Conservation (phyloP, 1,284 basidiomycete genomes). For the Mrakiaceae sp. region DNA sequence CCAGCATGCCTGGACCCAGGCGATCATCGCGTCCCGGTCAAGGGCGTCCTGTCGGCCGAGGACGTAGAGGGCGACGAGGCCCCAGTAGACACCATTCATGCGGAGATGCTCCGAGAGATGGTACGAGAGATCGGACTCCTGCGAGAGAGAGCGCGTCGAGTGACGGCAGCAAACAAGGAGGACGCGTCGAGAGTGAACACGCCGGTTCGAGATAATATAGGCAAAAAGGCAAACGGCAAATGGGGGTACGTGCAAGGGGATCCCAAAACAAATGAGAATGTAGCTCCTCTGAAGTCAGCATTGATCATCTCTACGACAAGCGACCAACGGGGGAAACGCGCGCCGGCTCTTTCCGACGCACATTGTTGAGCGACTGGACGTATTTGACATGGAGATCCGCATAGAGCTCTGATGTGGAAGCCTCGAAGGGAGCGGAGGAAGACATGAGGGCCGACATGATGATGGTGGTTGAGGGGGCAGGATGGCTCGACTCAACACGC, state of each 20-base stretch:
- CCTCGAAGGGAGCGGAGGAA: too few species aligned
- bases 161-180: conserved; percentile 21
- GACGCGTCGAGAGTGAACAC: conserved; percentile 4
- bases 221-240: background rate
- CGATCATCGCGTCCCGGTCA: conserved; percentile 68
- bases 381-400: conserved; percentile 53
- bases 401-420: conserved; percentile 24
- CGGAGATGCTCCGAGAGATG: conserved; percentile 89
- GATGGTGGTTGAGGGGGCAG: too few species aligned
- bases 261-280: too few species aligned
- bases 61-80: conserved; percentile 70
- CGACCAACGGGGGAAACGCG: too few species aligned
- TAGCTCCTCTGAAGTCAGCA: too few species aligned
- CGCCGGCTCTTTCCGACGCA: conserved; percentile 24
- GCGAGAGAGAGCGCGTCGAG: conserved; percentile 13
- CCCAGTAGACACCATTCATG: conserved; percentile 96
- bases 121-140: conserved; percentile 81
- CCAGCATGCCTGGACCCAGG: conserved; percentile 90
- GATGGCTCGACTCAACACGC: too few species aligned
- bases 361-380: conserved; percentile 61
- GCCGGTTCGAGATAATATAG: background rate
- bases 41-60: conserved; percentile 69
- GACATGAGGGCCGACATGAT: too few species aligned
- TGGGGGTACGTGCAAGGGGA: too few species aligned
- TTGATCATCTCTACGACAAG: too few species aligned